Evolutionary conservation across 768 basidiomycete genomes (phyloP).

Genomic region (Guyanaporus albipodus): DNA sequence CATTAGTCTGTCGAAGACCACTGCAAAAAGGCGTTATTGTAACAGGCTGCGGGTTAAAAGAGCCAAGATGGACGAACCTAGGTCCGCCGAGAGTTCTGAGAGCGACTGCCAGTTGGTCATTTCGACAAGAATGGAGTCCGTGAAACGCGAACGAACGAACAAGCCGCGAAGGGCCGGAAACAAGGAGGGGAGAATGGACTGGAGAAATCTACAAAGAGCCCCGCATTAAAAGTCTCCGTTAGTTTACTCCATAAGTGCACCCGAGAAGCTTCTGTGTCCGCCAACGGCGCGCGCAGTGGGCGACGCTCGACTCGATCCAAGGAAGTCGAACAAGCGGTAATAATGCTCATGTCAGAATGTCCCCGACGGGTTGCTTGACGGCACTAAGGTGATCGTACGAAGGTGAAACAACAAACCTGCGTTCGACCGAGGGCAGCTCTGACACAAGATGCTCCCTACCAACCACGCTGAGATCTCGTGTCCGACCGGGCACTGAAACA

Average conservation of each 20-base stretch:
- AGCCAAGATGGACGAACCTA: conserved; percentile 26
- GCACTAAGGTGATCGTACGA: conserved; percentile 13
- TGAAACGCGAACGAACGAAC: not conserved
- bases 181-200: not conserved
- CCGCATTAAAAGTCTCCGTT: conserved; percentile 10
- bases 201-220: not conserved
- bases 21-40: conserved; percentile 19
- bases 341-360: not conserved
- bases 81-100: conserved; percentile 34
- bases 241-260: conserved; percentile 1
- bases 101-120: conserved; percentile 44
- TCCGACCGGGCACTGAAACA: not conserved
- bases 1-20: conserved; percentile 38
- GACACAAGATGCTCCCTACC: not conserved
- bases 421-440: conserved; percentile 5
- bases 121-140: conserved; percentile 1
- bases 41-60: not conserved
- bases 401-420: conserved; percentile 7
- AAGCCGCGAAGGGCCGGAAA: not conserved
- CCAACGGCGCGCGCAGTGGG: conserved; percentile 3
- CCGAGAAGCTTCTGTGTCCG: conserved; percentile 14
- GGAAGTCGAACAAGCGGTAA: conserved; percentile 20
- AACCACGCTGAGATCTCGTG: conserved; percentile 1
- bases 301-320: conserved; percentile 4
- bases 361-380: conserved; percentile 16